Conservation (phyloP, 768 basidiomycete species). For the Amylocystis lapponica region DNA sequence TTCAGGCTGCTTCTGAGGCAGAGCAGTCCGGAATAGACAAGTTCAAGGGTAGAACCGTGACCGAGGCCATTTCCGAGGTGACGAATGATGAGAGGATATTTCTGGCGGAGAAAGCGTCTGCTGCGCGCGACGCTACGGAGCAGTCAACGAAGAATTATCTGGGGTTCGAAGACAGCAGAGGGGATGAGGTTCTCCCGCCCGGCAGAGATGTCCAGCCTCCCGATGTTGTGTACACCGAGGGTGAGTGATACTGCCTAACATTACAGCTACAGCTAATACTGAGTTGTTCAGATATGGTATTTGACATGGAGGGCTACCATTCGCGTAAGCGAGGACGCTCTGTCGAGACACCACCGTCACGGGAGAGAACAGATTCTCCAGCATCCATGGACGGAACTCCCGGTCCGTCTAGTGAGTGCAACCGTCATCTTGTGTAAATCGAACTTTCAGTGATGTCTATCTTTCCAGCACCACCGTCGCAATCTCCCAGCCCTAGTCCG, state of each 20-base stretch:
- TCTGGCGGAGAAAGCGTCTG: conserved; percentile 13
- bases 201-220: conserved; percentile 30
- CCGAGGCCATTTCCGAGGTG: conserved; percentile 13
- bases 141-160: too few species aligned
- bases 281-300: conserved; percentile 52
- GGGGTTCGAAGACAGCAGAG: conserved; percentile 20
- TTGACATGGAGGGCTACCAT: conserved; percentile 85
- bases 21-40: conserved; percentile 21
- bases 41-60: conserved; percentile 19
- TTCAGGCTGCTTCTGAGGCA: conserved; percentile 20
- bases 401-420: conserved; percentile 20
- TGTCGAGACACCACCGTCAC: conserved; percentile 23
- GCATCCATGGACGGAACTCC: too few species aligned
- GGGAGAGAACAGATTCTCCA: too few species aligned
- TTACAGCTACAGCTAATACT: neutral
- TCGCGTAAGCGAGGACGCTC: conserved; percentile 28
- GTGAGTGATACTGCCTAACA: conserved; percentile 25
- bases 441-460: neutral
- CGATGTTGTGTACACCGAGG: conserved; percentile 47
- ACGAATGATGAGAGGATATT: conserved; percentile 9
- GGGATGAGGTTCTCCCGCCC: conserved; percentile 46
- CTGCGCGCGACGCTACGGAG: conserved; percentile 15
- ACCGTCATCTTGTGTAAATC: neutral
- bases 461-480: conserved; percentile 14
- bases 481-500: too few species aligned